phyloP scores from a whole-genome alignment of 176 grass and related monocot genomes.

The Eragrostis nindensis region DNA sequence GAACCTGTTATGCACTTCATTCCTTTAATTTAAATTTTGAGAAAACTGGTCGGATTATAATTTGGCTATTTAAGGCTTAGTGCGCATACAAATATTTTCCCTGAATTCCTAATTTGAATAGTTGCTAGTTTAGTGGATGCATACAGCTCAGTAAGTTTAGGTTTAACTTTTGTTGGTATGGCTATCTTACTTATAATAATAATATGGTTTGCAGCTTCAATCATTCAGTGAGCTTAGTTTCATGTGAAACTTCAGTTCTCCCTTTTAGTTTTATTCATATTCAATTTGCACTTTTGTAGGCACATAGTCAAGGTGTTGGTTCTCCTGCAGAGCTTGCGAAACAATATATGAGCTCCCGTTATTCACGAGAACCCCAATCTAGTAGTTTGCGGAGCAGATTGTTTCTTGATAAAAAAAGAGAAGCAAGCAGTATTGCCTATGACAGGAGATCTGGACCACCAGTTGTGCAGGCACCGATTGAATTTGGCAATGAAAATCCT shows the following conservation, averaged over 20 bases:
- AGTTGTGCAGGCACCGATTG: slow-evolving; percentile 38
- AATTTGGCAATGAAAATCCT: slow-evolving; percentile 37
- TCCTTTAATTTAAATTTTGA: not conserved
- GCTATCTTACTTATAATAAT: not conserved
- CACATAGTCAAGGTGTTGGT: slow-evolving; percentile 32
- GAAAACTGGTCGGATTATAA: slow-evolving; percentile 14
- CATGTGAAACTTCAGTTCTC: not conserved
- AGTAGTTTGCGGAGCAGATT: slow-evolving; percentile 46
- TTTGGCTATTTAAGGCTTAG: not conserved
- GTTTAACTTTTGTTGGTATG: slow-evolving; percentile 3
- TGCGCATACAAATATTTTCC: not conserved
- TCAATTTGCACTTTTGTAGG: slow-evolving; percentile 43
- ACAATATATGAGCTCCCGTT: slow-evolving; percentile 64
- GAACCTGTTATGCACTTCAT: not conserved
- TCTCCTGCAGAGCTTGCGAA: slow-evolving; percentile 70
- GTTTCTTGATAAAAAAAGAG: slow-evolving; percentile 46
- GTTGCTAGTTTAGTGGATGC: not conserved
- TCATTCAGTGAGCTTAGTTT: not conserved
- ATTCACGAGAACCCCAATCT: slow-evolving; percentile 39
- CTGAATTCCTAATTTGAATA: not conserved
- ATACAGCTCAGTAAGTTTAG: not conserved
- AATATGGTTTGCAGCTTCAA: not conserved
- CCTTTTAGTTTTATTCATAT: slow-evolving; percentile 24
- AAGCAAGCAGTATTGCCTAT: slow-evolving; percentile 44
- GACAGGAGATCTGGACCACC: slow-evolving; percentile 28